Conservation (phyloP, 441 rosid species). For the Bocquillonia castaneifolia region DNA sequence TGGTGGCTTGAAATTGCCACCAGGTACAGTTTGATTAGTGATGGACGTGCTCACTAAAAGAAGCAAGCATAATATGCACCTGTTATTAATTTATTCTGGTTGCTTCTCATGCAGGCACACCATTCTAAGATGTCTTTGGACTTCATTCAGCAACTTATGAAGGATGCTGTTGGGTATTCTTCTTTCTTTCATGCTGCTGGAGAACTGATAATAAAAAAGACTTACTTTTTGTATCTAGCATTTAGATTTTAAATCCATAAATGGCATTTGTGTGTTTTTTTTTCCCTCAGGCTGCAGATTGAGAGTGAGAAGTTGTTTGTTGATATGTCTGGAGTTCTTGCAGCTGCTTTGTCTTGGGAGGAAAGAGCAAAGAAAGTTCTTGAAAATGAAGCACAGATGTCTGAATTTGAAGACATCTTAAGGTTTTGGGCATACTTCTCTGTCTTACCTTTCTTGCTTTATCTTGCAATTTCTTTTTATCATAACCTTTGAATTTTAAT, state of each 20-base stretch:
- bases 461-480: neutral
- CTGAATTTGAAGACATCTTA: slow-evolving; percentile 60
- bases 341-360: slow-evolving; percentile 65
- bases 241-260: slow-evolving; percentile 8
- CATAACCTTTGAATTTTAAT: slow-evolving; percentile 23
- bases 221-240: neutral
- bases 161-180: slow-evolving; percentile 61
- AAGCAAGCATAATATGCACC: neutral
- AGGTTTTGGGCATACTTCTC: slow-evolving; percentile 41
- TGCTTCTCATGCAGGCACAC: slow-evolving; percentile 45
- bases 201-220: slow-evolving; percentile 5
- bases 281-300: slow-evolving; percentile 57
- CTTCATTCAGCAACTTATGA: slow-evolving; percentile 51
- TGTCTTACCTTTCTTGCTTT: slow-evolving; percentile 9
- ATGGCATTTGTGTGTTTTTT: slow-evolving; percentile 16
- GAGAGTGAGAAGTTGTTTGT: slow-evolving; percentile 55
- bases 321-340: slow-evolving; percentile 48
- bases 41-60: neutral
- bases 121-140: slow-evolving; percentile 49
- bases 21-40: neutral
- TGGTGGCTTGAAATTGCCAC: slow-evolving; percentile 1
- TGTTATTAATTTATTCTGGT: slow-evolving; percentile 7
- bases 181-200: slow-evolving; percentile 20
- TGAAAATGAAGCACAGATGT: slow-evolving; percentile 47
- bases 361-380: slow-evolving; percentile 58